Base-by-base conservation (phyloP, 768 basidiomycete genomes). In the Leucosporidium creatinivorum region DNA sequence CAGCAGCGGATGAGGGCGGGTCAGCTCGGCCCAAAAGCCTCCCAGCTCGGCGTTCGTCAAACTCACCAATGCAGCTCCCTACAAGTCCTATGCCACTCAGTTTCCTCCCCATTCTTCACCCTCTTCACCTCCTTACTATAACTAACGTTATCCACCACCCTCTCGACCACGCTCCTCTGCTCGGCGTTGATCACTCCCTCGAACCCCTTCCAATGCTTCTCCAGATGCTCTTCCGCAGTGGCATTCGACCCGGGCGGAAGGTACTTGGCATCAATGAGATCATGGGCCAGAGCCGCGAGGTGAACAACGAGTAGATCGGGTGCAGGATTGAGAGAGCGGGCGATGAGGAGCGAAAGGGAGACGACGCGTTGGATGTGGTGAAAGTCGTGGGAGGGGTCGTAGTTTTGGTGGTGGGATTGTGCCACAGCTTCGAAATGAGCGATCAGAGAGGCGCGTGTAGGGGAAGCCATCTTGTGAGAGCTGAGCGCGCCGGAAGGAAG, bases 231-330 rank as follows among this genome's bases (percentile, higher is more conserved):
- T 5, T 8, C 0, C 6, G 65, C 63, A 8, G 60, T 36, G 1
- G 36, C 15, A 1, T 9, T 9, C 2, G 48, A 2, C 0, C 49
- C 64, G 25, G 30, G 23, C 1, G 66, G 56, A 13, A 69, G 62
- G 66, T 73, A 74, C 61, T 74, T 74, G 3, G 36, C 15, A 56
- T 74, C 74, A 52, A 70, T 61, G 61, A 74, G 66, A 65, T 74
- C 74, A 57, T 74, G 74, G 55, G 67, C 67, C 25, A 74, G 58
- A 0, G 72, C 72, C 4, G 69, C 49, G 56, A 74, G 72, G 23
- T 70, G 36, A 36, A 74, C 69, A 25, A 69, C 74, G 54, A 73
- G 63, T 17, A 58, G 23, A 62, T 74, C 74, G 33, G 58, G 17
- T 28, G 56, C 12, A 49, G 57, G 25, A 23, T 59, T 19, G 56